Conservation (phyloP, 2,329 filamentous ascomycete genomes). For the Plectosphaerella cucumerina region DNA sequence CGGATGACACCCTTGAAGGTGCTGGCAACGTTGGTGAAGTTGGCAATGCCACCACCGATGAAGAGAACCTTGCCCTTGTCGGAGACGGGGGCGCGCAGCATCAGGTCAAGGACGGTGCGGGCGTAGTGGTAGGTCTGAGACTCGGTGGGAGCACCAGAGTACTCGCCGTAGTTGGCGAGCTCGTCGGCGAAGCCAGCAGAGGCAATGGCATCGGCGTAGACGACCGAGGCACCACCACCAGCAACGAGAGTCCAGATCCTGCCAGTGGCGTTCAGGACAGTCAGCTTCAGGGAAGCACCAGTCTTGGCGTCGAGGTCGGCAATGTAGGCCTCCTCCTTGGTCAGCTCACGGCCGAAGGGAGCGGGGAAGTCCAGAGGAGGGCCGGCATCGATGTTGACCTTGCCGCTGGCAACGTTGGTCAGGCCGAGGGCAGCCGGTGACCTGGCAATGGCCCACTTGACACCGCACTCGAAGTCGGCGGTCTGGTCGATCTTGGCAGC, state of each 20-base stretch:
- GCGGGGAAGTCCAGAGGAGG: constrained; percentile 99
- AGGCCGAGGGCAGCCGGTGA: constrained; percentile 85
- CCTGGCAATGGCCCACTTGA: constrained; percentile 96
- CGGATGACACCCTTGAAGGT: constrained; percentile 99
- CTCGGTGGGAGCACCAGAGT: constrained; percentile 98
- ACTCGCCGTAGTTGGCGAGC: constrained; percentile 99
- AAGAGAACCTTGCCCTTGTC: constrained; percentile 97
- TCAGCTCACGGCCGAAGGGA: constrained; percentile 96
- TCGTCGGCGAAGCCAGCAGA: constrained; percentile 92
- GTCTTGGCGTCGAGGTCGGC: constrained; percentile 99
- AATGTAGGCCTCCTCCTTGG: constrained; percentile 99
- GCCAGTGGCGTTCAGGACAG: constrained; percentile 85
- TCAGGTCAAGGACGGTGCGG: constrained; percentile 91
- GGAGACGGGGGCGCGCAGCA: constrained; percentile 83
- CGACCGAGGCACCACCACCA: constrained; percentile 98
- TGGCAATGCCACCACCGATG: constrained; percentile 99
- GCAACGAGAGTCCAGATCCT: constrained; percentile 98
- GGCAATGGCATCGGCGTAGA: constrained; percentile 98
- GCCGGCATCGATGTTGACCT: constrained; percentile 91
- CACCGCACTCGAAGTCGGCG: constrained; percentile 97
- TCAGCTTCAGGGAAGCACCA: constrained; percentile 96
- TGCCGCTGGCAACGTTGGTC: constrained; percentile 63
- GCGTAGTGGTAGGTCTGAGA: constrained; percentile 99
- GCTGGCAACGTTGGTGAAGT: constrained; percentile 99
- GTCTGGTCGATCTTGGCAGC: constrained; percentile 99